Evolutionary conservation across 2,329 filamentous ascomycete species (phyloP), one percentile per base, ranked within the genome.

Genomic region (Penicillium sp.): DNA sequence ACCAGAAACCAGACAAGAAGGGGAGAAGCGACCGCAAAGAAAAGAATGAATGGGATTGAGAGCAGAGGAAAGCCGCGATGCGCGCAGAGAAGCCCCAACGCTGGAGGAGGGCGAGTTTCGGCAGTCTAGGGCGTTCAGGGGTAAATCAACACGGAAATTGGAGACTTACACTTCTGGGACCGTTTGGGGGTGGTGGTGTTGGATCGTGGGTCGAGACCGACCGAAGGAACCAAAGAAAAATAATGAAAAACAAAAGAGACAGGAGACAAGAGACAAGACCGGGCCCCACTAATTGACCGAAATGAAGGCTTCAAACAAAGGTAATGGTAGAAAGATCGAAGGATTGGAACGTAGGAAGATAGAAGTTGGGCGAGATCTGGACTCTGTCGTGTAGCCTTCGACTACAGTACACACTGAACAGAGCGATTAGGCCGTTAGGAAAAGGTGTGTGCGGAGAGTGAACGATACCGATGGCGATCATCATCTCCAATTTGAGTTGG

Each of bases 381-480:
- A 6, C 11, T 6, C 22, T 22, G 40, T 43, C 40, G 19, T 43
- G 18, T 6, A 16, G 22, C 16, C 22, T 44, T 22, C 24, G 24
- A 27, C 24, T 27, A 27, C 24, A 27, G 6, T 27, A 27, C 24
- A 27, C 24, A 27, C 24, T 7, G 1, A 6, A 18, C 18, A 43
- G 40, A 6, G 13, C 41, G 13, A 41, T 22, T 11, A 19, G 13
- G 5, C 49, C 49, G 35, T 37, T 27, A 22, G 14, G 46, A 50
- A 33, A 14, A n/a, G 39, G 37, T 35, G 47, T 53, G 47, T 51
- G 40, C 58, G 58, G 53, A 46, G 51, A 63, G 54, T 66, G 63
- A 54, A 68, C 64, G 66, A 67, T 64, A 59, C 58, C 19, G n/a
- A 56, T 43, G 59, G 52, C 47, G 66, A 64, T 68, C 64, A 68